Evolutionary conservation across 352 stramenopile species (phyloP), one percentile per base, ranked within the genome.

Genomic region (Globisporangium nodosum): DNA sequence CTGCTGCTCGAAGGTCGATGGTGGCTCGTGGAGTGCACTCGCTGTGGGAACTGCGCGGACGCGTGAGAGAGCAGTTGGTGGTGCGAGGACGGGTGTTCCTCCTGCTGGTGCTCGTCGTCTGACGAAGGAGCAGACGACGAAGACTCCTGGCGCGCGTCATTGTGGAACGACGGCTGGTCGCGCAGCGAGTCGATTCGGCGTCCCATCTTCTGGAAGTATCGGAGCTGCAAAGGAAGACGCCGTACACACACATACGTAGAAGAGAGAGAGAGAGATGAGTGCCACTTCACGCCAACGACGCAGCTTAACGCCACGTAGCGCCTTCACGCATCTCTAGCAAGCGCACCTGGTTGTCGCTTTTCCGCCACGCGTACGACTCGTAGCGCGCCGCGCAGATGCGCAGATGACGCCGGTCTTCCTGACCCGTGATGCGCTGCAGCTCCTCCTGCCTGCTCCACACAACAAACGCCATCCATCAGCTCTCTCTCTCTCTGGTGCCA

Each of bases 301-400:
- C 12, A 56, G 45, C 33, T 45, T n/a, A 40, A 42, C 21, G 27
- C 15, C 18, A 16, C 21, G 27, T 30, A 51, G 18, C 37, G 12
- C 8, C 8, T 12, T 40, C 35, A 12, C 35, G 35, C 31, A 15
- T 15, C 12, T 8, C 8, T 9, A 33, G 12, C 20, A 50, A 7
- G 16, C 67, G 31, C 30, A 90, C 71, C 55, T 86, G 72, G 48
- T 78, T 87, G 2, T 67, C 70, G 49, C 77, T 86, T 53, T 78
- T 86, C 58, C 85, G 77, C 80, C 77, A 88, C 27, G 88, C 80
- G 33, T 83, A 79, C 55, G 76, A 84, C 60, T 90, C 80, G 58
- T 90, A 90, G 16, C 78, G 66, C 3, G 77, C 71, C 27, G 80
- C 80, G 37, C 77, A 90, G 57, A 77, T 71, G 33, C 80, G 66